phyloP scores from a whole-genome alignment of 306 rosid species.

The Acacia crassicarpa region DNA sequence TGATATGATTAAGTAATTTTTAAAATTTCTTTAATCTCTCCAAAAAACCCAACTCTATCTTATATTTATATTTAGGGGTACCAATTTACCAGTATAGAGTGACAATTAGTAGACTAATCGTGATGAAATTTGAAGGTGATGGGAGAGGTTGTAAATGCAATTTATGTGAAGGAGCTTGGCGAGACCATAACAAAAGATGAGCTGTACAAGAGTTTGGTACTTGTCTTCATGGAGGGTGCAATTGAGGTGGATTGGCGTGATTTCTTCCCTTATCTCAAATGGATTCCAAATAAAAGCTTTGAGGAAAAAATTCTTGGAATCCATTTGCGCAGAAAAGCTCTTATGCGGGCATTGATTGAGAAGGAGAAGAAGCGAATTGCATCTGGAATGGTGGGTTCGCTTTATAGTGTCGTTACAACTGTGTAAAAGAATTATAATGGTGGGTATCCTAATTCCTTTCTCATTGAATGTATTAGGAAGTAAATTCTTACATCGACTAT shows the following conservation, averaged over 20 bases:
- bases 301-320: conserved; percentile 54
- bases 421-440: neutral
- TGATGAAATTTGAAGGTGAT: conserved; percentile 53
- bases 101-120: neutral
- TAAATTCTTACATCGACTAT: conserved; percentile 63
- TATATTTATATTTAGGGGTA: neutral
- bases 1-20: too few relatives aligned
- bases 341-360: conserved; percentile 64
- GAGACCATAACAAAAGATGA: conserved; percentile 52
- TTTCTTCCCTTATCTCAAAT: conserved; percentile 87
- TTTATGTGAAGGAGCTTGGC: conserved; percentile 72
- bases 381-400: conserved; percentile 62
- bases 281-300: conserved; percentile 77
- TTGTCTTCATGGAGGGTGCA: conserved; percentile 86
- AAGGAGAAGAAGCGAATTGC: conserved; percentile 68
- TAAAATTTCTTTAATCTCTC: too few relatives aligned
- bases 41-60: too few relatives aligned
- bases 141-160: conserved; percentile 57
- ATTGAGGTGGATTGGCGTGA: conserved; percentile 98
- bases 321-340: conserved; percentile 38
- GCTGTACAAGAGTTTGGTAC: conserved; percentile 60
- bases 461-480: conserved; percentile 47
- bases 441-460: conserved; percentile 24
- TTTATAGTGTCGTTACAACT: neutral
- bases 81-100: neutral